Evolutionary conservation across 2,329 filamentous ascomycete species (phyloP).

Genomic region (Akanthomyces muscarius): DNA sequence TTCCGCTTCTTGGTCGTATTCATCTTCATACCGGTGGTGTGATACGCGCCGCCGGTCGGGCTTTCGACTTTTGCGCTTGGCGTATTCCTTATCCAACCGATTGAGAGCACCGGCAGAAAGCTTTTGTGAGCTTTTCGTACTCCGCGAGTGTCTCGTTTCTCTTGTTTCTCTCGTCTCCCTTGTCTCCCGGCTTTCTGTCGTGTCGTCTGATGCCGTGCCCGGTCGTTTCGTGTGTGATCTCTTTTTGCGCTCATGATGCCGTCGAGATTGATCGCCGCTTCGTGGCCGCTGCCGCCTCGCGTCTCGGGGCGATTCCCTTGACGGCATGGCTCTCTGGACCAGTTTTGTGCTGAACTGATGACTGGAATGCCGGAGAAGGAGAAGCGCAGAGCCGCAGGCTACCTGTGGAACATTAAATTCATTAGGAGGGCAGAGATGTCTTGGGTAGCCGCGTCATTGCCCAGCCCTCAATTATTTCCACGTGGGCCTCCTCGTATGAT

Average conservation of each 20-base stretch:
- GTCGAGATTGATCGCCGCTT: slow-evolving; percentile 28
- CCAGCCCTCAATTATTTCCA: slow-evolving; percentile 7
- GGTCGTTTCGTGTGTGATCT: slow-evolving; percentile 32
- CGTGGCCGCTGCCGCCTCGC: slow-evolving; percentile 28
- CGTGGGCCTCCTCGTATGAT: slow-evolving; percentile 14
- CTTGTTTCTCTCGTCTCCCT: slow-evolving; percentile 21
- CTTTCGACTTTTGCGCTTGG: slow-evolving; percentile 42
- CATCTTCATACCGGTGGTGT: slow-evolving; percentile 16
- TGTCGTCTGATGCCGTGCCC: slow-evolving; percentile 33
- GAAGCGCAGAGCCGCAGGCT: slow-evolving; percentile 2
- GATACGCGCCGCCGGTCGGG: slow-evolving; percentile 34
- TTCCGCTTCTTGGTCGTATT: slow-evolving; percentile 16
- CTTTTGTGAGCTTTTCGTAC: slow-evolving; percentile 23
- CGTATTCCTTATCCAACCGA: slow-evolving; percentile 60
- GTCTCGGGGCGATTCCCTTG: slow-evolving; percentile 31
- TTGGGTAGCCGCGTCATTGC: slow-evolving; percentile 15
- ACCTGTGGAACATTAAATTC: slow-evolving; percentile 1
- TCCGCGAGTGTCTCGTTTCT: slow-evolving; percentile 21
- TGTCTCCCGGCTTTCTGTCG: slow-evolving; percentile 21
- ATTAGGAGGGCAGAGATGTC: slow-evolving; percentile 8
- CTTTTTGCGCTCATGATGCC: slow-evolving; percentile 35
- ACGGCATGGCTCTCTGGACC: slow-evolving; percentile 30
- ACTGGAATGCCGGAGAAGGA: slow-evolving; percentile 25
- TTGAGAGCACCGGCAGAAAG: slow-evolving; percentile 57
- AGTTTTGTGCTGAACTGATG: slow-evolving; percentile 17